Evolutionary conservation across 768 basidiomycete genomes (phyloP).

Genomic region (Amyloporia xantha): DNA sequence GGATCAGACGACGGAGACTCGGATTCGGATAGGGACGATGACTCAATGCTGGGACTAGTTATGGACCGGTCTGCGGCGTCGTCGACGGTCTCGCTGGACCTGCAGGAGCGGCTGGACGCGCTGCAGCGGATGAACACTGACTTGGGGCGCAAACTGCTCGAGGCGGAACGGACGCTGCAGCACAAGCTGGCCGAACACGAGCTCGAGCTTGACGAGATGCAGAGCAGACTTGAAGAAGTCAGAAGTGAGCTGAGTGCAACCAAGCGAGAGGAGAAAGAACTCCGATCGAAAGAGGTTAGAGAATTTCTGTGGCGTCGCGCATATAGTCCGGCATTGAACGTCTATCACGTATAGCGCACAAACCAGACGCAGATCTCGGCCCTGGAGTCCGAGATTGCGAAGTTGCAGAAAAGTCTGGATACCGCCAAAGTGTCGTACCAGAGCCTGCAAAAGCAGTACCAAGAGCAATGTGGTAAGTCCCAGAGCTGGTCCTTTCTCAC

Average conservation of each 20-base stretch:
- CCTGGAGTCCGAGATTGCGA: constrained; percentile 75
- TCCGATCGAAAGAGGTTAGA: constrained; percentile 76
- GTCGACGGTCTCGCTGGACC: constrained; percentile 66
- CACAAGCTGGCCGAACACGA: constrained; percentile 72
- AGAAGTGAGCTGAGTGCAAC: constrained; percentile 69
- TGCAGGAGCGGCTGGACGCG: constrained; percentile 66
- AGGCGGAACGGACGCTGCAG: constrained; percentile 64
- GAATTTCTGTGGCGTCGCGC: constrained; percentile 2
- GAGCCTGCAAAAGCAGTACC: constrained; percentile 79
- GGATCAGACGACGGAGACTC: constrained; percentile 28
- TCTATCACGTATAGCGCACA: constrained; percentile 36
- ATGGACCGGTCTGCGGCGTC: constrained; percentile 50
- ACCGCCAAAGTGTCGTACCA: constrained; percentile 65
- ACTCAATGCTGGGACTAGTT: constrained; percentile 48
- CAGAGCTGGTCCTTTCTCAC: neutral
- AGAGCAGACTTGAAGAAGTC: constrained; percentile 70
- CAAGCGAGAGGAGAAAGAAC: constrained; percentile 90
- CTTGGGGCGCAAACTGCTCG: constrained; percentile 64
- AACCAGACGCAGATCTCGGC: constrained; percentile 59
- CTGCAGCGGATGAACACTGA: constrained; percentile 71
- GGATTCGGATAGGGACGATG: constrained; percentile 50
- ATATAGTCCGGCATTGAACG: constrained; percentile 12
- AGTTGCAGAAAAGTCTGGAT: constrained; percentile 69
- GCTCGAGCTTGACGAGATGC: constrained; percentile 74
- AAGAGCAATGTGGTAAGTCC: constrained; percentile 77